Evolutionary conservation across 352 stramenopile genomes (phyloP), one percentile per base, ranked within the genome.

Genomic region (Peronosclerospora sorghi): DNA sequence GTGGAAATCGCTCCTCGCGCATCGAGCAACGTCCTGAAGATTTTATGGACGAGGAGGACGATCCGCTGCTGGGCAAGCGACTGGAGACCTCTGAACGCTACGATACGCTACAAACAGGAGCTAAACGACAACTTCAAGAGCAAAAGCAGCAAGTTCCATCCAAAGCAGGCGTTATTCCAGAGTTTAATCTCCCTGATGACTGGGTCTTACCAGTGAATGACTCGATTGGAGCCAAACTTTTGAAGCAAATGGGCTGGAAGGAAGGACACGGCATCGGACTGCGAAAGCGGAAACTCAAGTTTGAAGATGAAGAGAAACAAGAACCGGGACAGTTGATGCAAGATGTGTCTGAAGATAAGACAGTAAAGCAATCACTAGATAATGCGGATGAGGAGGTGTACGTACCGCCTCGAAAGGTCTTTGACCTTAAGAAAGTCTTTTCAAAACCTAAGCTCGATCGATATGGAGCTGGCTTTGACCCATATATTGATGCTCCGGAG

Each of bases 11-110:
- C 23, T 51, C 56, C n/a, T 46, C 55, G 6, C 42, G 54, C 4
- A 38, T 69, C 12, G 43, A 72, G 28, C 82, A 95, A 41, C 70
- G 71, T 23, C 61, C 83, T 1, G 83, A 96, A 63, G 88, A 97
- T 59, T 97, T 96, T 36, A 96, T 97, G 85, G 88, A 97, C 48
- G 82, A 94, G 27, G 88, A 97, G 4, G 88, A 97, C 55, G 86
- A 95, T 35, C 82, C 86, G 8, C 58, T 97, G 10, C 66, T 92
- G 4, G 81, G 86, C 13, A 75, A 82, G 32, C 66, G 71, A 35
- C 64, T 93, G 24, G 74, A 87, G 59, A 85, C 68, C 5, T 63
- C 67, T 1, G 65, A 73, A 38, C 56, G 64, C 38, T 92, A 79
- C 54, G 74, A 86, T 49, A 74, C 68, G 20, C 48, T 80, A 4